Conservation (phyloP, 257 asterid species). For the Plectranthus barbatus region DNA sequence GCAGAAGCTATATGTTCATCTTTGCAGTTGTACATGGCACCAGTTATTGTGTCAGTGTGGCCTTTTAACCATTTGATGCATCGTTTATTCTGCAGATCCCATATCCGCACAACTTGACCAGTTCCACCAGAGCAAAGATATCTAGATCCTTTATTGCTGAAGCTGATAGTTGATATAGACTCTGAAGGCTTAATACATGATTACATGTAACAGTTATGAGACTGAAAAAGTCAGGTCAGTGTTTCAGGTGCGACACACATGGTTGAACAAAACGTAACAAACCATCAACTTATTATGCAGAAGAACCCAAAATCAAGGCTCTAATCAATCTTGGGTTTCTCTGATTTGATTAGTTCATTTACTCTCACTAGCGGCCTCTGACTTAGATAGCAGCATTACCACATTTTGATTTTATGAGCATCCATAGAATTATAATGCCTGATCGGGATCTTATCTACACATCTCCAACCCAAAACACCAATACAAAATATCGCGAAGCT, state of each 20-base stretch:
- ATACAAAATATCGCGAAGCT: background rate
- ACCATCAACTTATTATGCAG: background rate
- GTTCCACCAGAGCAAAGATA: conserved; percentile 95
- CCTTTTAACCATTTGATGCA: conserved; percentile 97
- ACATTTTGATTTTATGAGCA: too few species aligned
- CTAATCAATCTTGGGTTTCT: background rate
- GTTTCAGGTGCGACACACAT: conserved; percentile 6
- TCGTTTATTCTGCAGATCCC: conserved; percentile 95
- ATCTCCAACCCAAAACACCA: background rate
- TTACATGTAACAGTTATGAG: conserved; percentile 7
- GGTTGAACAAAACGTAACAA: background rate
- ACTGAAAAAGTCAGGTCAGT: conserved; percentile 4
- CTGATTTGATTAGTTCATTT: background rate
- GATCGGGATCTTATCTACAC: background rate
- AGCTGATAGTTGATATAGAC: conserved; percentile 73
- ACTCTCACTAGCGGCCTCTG: too few species aligned
- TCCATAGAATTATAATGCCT: background rate
- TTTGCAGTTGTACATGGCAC: conserved; percentile 91
- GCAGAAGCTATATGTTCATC: conserved; percentile 97
- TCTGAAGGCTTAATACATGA: conserved; percentile 69
- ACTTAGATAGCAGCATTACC: too few species aligned
- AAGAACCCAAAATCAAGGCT: background rate
- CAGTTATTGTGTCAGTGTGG: conserved; percentile 78
- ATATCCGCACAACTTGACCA: conserved; percentile 86
- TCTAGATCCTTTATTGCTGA: conserved; percentile 92